Evolutionary conservation across 2,329 filamentous ascomycete genomes (phyloP), one percentile per base, ranked within the genome.

Genomic region (Canariomyces notabilis): DNA sequence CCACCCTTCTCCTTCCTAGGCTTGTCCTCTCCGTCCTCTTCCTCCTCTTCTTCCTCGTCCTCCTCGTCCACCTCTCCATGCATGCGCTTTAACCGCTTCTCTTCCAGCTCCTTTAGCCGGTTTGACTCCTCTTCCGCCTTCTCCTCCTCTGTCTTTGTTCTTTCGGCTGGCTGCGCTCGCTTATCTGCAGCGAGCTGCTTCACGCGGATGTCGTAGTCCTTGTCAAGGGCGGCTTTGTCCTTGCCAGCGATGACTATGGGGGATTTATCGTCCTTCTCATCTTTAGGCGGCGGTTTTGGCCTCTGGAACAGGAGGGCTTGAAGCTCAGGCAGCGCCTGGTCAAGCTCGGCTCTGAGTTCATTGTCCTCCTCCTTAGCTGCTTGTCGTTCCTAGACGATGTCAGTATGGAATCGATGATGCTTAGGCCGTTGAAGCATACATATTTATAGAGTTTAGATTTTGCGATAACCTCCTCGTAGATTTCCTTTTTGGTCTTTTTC

Each of bases 361-460:
- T 94, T 89, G 57, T 98, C 93, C 40, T 93, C 89, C 51, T 97
- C 93, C 62, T 95, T 96, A 21, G 82, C 81, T 50, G 88, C 83
- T 67, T 98, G 93, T 33, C 93, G 82, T 68, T 97, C 90, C 55
- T 58, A 33, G 7, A n/a, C 14, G 7, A 7, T 22, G 32, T 53
- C 16, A 54, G 45, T 37, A 26, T n/a, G 8, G 9, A 12, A 9
- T 4, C 4, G 9, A 12, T 29, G 26, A 29, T 29, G 15, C 12
- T 4, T 5, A 19, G 26, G 9, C 5, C 15, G n/a, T 2, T n/a
- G 7, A 19, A 12, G 20, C 55, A 4, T 50, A 57, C 56, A 61
- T 91, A 90, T 68, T 95, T 97, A 76, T 96, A 79, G 52, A 87
- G 75, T 64, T 98, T 98, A 1, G 91, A 97, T 68, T 98, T 98